Percentiles rank a stretch among this genome's conserved stretches.
These are phyloP conservation scores for Parastagonospora nodorum DNA, from an alignment of 2,329 filamentous ascomycete species.

Conservation along the genomic window DNA sequence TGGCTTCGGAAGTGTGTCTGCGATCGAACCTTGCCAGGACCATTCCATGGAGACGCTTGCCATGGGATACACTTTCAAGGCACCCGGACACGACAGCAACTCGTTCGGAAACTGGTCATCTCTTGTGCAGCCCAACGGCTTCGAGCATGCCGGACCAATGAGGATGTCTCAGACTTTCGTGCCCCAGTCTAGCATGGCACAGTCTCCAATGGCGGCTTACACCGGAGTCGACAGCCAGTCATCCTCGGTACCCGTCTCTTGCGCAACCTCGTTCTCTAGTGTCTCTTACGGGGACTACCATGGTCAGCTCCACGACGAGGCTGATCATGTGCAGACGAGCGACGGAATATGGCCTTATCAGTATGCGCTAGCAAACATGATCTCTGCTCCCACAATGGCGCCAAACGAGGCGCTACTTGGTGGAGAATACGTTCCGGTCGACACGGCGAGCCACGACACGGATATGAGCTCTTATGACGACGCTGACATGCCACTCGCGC, in stretches of 20 bases:
- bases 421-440: conserved; percentile 17
- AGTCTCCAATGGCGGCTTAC: conserved; percentile 5
- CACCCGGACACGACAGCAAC: conserved; percentile 5
- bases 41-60: conserved; percentile 21
- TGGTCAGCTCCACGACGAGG: conserved; percentile 9
- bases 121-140: conserved; percentile 3
- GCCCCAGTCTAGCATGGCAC: conserved; percentile 5
- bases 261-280: conserved; percentile 7
- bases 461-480: conserved; percentile 20
- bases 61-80: conserved; percentile 11
- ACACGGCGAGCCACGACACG: conserved; percentile 8
- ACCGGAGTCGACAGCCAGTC: conserved; percentile 4
- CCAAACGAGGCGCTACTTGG: conserved; percentile 15
- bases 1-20: conserved; percentile 19
- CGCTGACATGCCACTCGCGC: conserved; percentile 12
- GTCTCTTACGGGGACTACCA: conserved; percentile 6
- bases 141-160: conserved; percentile 4
- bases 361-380: conserved; percentile 3
- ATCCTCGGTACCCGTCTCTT: conserved; percentile 1
- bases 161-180: conserved; percentile 6
- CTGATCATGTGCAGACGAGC: conserved; percentile 8
- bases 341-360: conserved; percentile 11
- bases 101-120: conserved; percentile 14
- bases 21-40: conserved; percentile 19
- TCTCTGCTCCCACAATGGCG: conserved; percentile 15